A percentile compares a stretch with the other conserved stretches of the same genome.
phyloP scores from a whole-genome alignment of 2,329 filamentous ascomycete genomes.

The Diplocarpon rosae region DNA sequence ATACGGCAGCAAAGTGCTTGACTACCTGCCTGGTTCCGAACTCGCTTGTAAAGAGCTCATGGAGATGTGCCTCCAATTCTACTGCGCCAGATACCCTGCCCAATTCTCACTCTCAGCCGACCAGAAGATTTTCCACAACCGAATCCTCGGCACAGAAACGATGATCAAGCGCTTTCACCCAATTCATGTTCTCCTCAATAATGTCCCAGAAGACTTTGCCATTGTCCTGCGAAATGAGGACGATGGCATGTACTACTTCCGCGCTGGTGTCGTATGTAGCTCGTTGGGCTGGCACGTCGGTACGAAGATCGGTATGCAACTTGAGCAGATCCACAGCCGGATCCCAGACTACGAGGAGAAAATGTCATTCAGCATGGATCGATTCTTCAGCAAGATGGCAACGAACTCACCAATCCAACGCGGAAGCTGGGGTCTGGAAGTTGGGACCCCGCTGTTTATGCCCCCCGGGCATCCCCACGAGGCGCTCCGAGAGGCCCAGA shows the following conservation, averaged over 20 bases:
- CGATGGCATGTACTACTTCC: conserved; percentile 62
- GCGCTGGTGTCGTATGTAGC: conserved; percentile 69
- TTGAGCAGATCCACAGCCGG: conserved; percentile 60
- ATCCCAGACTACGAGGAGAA: conserved; percentile 82
- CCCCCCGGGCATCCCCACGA: conserved; percentile 57
- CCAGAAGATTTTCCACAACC: conserved; percentile 53
- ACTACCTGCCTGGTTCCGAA: conserved; percentile 62
- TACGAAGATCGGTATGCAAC: conserved; percentile 58
- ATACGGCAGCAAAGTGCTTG: conserved; percentile 53
- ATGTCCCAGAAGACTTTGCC: conserved; percentile 77
- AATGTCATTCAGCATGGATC: conserved; percentile 80
- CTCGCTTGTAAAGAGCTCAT: conserved; percentile 76
- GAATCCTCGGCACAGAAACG: conserved; percentile 51
- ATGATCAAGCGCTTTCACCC: conserved; percentile 52
- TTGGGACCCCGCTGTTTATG: conserved; percentile 65
- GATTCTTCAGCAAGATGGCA: conserved; percentile 70
- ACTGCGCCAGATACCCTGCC: conserved; percentile 66
- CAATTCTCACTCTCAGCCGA: conserved; percentile 52
- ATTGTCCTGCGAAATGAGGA: conserved; percentile 61
- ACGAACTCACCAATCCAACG: conserved; percentile 68
- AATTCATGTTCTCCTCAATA: conserved; percentile 59
- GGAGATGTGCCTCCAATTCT: conserved; percentile 75
- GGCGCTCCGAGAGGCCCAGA: conserved; percentile 45
- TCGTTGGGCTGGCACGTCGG: conserved; percentile 69
- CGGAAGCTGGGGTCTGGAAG: conserved; percentile 74